Evolutionary conservation across 257 asterid genomes (phyloP).

Genomic region (Solanum bulbocastanum): DNA sequence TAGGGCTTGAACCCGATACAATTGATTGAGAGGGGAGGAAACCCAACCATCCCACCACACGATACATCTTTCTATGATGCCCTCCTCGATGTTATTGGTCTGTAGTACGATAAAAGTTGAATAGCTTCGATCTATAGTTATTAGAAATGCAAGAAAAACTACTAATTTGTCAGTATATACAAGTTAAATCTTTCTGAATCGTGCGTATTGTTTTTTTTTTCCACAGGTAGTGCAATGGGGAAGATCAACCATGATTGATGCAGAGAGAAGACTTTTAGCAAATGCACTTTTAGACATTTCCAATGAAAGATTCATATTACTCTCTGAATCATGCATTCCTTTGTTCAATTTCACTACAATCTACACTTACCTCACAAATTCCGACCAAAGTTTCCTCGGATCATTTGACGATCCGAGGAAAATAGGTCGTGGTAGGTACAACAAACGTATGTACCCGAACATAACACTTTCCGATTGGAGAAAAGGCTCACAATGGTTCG

Average conservation of each 20-base stretch:
- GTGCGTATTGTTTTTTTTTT: neutral
- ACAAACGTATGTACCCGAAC: conserved; percentile 48
- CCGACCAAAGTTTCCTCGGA: conserved; percentile 45
- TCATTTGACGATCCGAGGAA: conserved; percentile 52
- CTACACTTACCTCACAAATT: conserved; percentile 43
- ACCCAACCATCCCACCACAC: neutral
- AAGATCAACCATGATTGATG: conserved; percentile 56
- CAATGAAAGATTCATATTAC: conserved; percentile 53
- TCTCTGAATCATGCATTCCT: conserved; percentile 80
- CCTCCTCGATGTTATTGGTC: neutral
- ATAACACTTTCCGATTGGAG: conserved; percentile 47
- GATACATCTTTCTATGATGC: neutral
- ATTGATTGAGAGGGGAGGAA: neutral
- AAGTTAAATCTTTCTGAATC: neutral
- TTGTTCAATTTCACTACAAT: conserved; percentile 51
- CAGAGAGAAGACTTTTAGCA: conserved; percentile 62
- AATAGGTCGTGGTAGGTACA: conserved; percentile 62
- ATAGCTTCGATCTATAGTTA: neutral
- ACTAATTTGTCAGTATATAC: neutral
- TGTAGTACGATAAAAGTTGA: neutral
- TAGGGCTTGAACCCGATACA: neutral
- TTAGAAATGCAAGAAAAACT: neutral
- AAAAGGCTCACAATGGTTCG: conserved; percentile 81
- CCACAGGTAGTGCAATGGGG: conserved; percentile 68
- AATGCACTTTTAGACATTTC: conserved; percentile 65